These are phyloP conservation scores for Coccomyxa sp. DNA, from an alignment of 139 green algal species.

Conservation along the genomic window DNA sequence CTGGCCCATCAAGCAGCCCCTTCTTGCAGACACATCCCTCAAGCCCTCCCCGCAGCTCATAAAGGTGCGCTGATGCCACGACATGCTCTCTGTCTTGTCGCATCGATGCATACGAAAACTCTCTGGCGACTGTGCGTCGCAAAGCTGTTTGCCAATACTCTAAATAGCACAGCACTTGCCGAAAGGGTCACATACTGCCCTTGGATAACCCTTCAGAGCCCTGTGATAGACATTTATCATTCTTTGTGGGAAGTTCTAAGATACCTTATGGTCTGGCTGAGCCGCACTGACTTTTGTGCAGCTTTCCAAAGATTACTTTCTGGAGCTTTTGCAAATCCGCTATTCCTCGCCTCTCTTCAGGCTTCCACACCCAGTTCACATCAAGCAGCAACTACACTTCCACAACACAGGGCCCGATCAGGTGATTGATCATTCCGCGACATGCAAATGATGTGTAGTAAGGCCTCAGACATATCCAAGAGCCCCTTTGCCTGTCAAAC, in stretches of 20 bases:
- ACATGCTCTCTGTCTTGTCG: not conserved
- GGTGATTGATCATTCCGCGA: not conserved
- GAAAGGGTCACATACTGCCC: too few relatives aligned
- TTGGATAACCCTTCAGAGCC: not conserved
- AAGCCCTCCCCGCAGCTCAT: slow-evolving; percentile 20
- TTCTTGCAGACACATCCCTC: slow-evolving; percentile 48
- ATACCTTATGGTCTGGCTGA: not conserved
- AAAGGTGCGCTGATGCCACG: not conserved
- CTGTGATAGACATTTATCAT: not conserved
- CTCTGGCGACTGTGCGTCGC: not conserved
- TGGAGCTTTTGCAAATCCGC: slow-evolving; percentile 23
- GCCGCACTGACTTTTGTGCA: not conserved
- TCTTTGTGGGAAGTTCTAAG: too few relatives aligned
- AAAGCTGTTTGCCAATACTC: not conserved
- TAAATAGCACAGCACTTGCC: not conserved
- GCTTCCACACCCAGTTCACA: slow-evolving; percentile 43
- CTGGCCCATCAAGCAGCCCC: slow-evolving; percentile 55
- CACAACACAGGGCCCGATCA: slow-evolving; percentile 51
- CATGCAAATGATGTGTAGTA: not conserved
- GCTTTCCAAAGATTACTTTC: not conserved
- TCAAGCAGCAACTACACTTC: slow-evolving; percentile 59
- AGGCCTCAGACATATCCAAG: too few relatives aligned
- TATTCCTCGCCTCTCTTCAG: slow-evolving; percentile 81
- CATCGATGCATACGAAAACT: not conserved
- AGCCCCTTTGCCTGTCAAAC: too few relatives aligned